Conservation (phyloP, 257 asterid genomes). For the Orobanche coerulescens region DNA sequence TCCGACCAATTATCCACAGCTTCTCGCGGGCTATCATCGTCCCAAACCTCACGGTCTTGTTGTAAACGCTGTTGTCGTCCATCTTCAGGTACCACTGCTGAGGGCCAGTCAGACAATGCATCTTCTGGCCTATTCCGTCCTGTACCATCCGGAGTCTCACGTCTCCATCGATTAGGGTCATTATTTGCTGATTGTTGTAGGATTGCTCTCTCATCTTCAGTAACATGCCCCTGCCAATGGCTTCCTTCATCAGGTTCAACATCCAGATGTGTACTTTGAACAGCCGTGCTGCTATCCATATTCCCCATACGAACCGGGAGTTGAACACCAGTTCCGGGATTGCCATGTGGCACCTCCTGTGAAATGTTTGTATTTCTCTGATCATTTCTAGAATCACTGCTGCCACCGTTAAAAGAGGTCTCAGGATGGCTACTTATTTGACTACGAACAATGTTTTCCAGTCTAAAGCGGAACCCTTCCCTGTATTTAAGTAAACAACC, state of each 20-base stretch:
- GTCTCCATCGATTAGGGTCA: conserved; percentile 36
- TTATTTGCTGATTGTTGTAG: conserved; percentile 28
- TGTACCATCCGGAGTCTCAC: conserved; percentile 28
- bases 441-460: conserved; percentile 65
- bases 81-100: conserved; percentile 32
- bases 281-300: conserved; percentile 31
- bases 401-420: conserved; percentile 34
- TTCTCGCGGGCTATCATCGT: conserved; percentile 49
- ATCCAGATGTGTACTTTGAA: conserved; percentile 37
- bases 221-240: conserved; percentile 37
- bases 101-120: conserved; percentile 39
- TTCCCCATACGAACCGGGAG: conserved; percentile 32
- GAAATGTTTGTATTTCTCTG: conserved; percentile 37
- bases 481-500: conserved; percentile 32
- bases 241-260: conserved; percentile 36
- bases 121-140: conserved; percentile 42
- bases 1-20: conserved; percentile 62
- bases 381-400: conserved; percentile 39
- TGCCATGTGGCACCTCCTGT: conserved; percentile 48
- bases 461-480: conserved; percentile 83
- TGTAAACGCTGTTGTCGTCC: conserved; percentile 36
- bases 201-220: conserved; percentile 38
- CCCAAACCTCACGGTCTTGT: conserved; percentile 52
- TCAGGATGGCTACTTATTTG: conserved; percentile 68
- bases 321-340: conserved; percentile 36